These are phyloP conservation scores for Trametes cinnabarina DNA, from an alignment of 768 basidiomycete genomes.

Conservation along the genomic window DNA sequence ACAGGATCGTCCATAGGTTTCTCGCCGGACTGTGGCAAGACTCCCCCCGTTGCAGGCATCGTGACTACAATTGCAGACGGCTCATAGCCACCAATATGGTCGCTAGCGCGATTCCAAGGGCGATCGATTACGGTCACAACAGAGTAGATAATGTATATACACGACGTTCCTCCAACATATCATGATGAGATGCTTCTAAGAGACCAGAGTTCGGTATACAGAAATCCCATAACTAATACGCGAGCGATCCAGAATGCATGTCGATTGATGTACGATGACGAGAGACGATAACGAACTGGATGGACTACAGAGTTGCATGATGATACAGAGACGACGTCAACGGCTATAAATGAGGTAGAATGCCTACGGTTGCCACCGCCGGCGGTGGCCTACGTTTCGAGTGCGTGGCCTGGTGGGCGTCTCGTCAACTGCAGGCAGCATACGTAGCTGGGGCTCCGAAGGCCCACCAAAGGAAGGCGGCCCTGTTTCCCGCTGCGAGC, in stretches of 20 bases:
- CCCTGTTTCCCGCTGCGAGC: constrained; percentile 4
- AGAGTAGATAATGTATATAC: constrained; percentile 15
- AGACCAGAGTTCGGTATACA: constrained; percentile 4
- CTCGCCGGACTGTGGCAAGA: no score
- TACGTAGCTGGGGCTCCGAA: constrained; percentile 34
- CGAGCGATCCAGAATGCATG: background rate
- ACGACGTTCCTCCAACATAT: constrained; percentile 6
- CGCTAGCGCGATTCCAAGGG: background rate
- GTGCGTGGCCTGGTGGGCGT: constrained; percentile 63
- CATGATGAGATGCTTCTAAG: constrained; percentile 14
- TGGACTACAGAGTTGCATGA: constrained; percentile 24
- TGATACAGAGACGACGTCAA: no score
- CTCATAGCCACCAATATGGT: background rate
- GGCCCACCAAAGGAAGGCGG: constrained; percentile 12
- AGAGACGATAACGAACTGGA: constrained; percentile 30
- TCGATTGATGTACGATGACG: no score
- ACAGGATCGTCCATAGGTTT: no score
- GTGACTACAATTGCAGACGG: background rate
- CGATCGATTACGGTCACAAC: constrained; percentile 6
- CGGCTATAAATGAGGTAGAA: background rate
- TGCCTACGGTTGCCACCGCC: constrained; percentile 54
- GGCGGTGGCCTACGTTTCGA: constrained; percentile 42
- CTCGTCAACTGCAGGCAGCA: constrained; percentile 44
- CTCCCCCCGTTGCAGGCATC: background rate
- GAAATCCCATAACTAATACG: constrained; percentile 4